Base-by-base conservation (phyloP, 78 protist species). In the Dictyostelium purpureum region DNA sequence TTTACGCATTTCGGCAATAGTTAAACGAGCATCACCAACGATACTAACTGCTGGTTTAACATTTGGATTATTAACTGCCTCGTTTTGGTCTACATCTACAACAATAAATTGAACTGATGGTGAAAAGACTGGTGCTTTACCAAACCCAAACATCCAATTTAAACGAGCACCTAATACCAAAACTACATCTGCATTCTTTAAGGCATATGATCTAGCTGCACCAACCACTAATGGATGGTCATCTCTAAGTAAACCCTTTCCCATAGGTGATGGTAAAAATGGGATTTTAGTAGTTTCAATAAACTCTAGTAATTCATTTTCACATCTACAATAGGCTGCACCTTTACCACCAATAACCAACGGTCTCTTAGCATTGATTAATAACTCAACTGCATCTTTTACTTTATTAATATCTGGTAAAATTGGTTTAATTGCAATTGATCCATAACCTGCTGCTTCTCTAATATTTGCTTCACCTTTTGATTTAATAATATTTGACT, bases 211-310 rank as follows among this genome's bases (percentile, higher is more conserved):
- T n/a, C 96, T 77, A 2, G 96, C 96, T 3, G 94, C 52, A 0
- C 79, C 63, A 28, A 87, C 96, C 19, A 66, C 76, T 6, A 52
- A 76, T 21, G 63, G 74, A 63, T 87, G 80, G 37, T 79, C 77
- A 47, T 94, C 96, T 6, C 89, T 28, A 28, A 94, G 2, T 31
- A 94, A 59, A 12, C 96, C 96, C 52, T 94, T 94, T 24, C 96
- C 96, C 96, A 94, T 94, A 10, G 96, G 96, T 38, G 96, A 82
- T 2, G 96, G 82, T 69, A 94, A 12, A 31, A 79, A 94, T 4
- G 96, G 96, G 16, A 94, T 65, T 21, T 65, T 65, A 16, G 94
- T 59, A 28, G 52, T 28, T 12, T 77, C 69, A 0, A 94, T 65
- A 28, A 94, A 79, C n/a, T 56, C 28, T 4, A 21, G 2, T 9